phyloP scores from a whole-genome alignment of 345 rosid species.

The Cardamine chenopodiifolia region DNA sequence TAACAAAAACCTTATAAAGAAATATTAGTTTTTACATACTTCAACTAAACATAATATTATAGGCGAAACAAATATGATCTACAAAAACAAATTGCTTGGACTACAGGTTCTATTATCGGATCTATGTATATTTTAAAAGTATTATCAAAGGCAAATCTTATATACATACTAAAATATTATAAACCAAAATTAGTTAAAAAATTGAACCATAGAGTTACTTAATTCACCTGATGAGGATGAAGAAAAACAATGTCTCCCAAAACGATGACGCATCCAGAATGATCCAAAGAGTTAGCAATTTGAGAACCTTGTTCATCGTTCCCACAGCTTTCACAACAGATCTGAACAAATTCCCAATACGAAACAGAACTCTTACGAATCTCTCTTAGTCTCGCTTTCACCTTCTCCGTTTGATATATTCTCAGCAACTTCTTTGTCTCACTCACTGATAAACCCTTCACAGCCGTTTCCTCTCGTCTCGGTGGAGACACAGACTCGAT shows the following conservation, averaged over 20 bases:
- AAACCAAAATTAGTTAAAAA: not conserved
- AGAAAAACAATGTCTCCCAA: conserved; percentile 68
- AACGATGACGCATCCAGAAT: conserved; percentile 74
- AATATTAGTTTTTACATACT: too few relatives aligned
- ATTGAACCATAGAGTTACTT: not conserved
- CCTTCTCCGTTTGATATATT: conserved; percentile 57
- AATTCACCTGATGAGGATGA: conserved; percentile 73
- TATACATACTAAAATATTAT: not conserved
- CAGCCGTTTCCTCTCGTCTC: not conserved
- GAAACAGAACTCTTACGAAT: conserved; percentile 54
- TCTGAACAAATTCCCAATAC: conserved; percentile 50
- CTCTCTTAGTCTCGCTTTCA: conserved; percentile 60
- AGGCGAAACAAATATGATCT: not conserved
- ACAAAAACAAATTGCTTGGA: not conserved
- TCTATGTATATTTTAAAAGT: too few relatives aligned
- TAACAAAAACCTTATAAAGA: not conserved
- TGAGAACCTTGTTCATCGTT: conserved; percentile 54
- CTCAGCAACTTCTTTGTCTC: conserved; percentile 68
- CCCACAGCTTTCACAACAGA: conserved; percentile 61
- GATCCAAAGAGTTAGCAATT: conserved; percentile 64
- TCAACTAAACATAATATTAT: not conserved
- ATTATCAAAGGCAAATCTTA: not conserved
- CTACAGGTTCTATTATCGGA: not conserved
- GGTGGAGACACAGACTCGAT: conserved; percentile 33
- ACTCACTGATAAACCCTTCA: conserved; percentile 49